phyloP scores from a whole-genome alignment of 352 stramenopile genomes.

The Phytophthora fragariaefolia region DNA sequence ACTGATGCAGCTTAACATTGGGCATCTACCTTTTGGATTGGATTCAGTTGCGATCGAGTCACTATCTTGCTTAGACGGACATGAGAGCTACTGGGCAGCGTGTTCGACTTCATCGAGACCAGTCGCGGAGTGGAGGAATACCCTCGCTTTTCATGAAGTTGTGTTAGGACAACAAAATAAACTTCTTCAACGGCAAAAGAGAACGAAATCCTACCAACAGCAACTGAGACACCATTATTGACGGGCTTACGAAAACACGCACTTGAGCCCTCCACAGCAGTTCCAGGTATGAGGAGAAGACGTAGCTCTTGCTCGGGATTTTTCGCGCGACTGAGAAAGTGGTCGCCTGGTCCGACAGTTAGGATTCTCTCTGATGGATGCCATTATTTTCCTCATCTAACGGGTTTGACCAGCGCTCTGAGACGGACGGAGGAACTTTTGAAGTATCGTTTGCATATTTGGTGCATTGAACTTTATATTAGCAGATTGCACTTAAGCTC shows the following conservation, averaged over 20 bases:
- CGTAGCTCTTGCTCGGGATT: not conserved
- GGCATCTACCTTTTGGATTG: conserved; percentile 22
- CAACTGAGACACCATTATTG: conserved; percentile 29
- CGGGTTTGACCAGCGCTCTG: not conserved
- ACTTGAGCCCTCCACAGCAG: not conserved
- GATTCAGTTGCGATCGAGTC: conserved; percentile 18
- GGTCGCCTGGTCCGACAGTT: conserved; percentile 19
- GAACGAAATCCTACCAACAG: conserved; percentile 23
- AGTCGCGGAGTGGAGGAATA: conserved; percentile 7
- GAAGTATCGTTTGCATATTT: not conserved
- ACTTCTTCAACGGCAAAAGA: not conserved
- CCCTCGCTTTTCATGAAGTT: too few species aligned
- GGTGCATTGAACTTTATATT: conserved; percentile 18
- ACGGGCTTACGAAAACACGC: not conserved
- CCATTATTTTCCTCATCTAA: not conserved
- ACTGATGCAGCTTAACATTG: too few species aligned
- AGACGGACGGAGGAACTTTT: not conserved
- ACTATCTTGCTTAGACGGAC: not conserved
- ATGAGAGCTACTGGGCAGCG: not conserved
- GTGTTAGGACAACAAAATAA: too few species aligned
- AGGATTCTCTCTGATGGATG: not conserved
- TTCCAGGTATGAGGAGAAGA: conserved; percentile 23
- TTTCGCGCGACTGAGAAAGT: not conserved
- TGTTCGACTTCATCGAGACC: conserved; percentile 7
- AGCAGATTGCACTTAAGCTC: conserved; percentile 8